phyloP scores from a whole-genome alignment of 768 basidiomycete genomes.

The Paxillus rubicundulus region DNA sequence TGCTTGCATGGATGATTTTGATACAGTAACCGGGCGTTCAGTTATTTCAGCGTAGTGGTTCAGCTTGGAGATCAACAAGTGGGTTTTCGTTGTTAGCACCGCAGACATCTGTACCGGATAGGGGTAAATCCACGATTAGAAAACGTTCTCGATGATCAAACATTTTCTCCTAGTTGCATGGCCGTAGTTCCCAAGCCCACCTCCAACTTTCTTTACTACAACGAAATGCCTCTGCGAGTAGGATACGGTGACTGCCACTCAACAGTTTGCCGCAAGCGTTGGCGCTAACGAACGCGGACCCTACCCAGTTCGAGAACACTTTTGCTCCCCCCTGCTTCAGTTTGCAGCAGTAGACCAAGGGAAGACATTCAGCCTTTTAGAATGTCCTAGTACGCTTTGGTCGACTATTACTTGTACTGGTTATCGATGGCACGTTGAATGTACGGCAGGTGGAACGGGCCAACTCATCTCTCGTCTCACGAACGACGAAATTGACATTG shows the following conservation, averaged over 20 bases:
- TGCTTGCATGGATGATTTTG: constrained; percentile 95
- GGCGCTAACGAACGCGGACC: constrained; percentile 5
- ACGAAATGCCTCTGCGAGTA: constrained; percentile 28
- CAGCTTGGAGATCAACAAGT: no score
- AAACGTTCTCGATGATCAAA: not conserved
- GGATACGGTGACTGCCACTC: constrained; percentile 28
- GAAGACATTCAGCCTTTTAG: constrained; percentile 76
- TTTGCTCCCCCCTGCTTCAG: constrained; percentile 89
- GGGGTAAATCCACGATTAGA: not conserved
- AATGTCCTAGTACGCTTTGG: constrained; percentile 72
- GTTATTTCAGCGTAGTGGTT: no score
- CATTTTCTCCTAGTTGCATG: not conserved
- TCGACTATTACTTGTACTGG: constrained; percentile 3
- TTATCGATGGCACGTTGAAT: constrained; percentile 17
- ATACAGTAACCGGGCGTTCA: constrained; percentile 56
- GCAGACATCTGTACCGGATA: not conserved
- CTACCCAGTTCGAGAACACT: constrained; percentile 77
- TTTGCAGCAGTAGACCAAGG: constrained; percentile 67
- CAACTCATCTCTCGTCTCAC: constrained; percentile 75
- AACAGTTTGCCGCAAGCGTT: not conserved
- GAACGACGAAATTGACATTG: constrained; percentile 77
- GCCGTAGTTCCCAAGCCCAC: not conserved
- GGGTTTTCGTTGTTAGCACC: no score
- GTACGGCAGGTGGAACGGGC: constrained; percentile 70
- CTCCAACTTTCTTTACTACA: not conserved